phyloP scores from a whole-genome alignment of 2,329 filamentous ascomycete genomes.

The Paraconiothyrium sp. region DNA sequence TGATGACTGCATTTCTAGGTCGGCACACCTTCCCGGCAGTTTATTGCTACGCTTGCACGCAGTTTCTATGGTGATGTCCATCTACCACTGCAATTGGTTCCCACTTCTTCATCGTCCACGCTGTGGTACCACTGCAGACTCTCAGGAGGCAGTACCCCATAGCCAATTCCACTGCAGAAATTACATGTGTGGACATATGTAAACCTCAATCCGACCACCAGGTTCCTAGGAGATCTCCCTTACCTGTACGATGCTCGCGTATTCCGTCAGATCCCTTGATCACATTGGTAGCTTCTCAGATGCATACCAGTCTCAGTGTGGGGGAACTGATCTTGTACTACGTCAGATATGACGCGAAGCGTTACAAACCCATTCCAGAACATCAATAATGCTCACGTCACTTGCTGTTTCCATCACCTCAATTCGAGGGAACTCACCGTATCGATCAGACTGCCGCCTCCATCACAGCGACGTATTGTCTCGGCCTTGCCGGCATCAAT shows the following conservation, averaged over 20 bases:
- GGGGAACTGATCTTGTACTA: constrained; percentile 2
- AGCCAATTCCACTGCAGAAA: not conserved
- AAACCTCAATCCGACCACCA: constrained; percentile 6
- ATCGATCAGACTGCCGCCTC: not conserved
- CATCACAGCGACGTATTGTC: not conserved
- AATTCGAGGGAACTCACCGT: not conserved
- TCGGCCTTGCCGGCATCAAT: not conserved
- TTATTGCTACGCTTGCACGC: not conserved
- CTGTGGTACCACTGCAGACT: not conserved
- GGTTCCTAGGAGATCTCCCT: constrained; percentile 6
- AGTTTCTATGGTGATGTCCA: not conserved
- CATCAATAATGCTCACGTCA: not conserved
- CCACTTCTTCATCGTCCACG: not conserved
- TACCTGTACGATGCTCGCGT: not conserved
- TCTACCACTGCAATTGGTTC: not conserved
- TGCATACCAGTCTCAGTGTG: constrained; percentile 12
- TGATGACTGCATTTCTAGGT: not conserved
- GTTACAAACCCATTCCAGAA: constrained; percentile 10
- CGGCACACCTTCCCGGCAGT: not conserved
- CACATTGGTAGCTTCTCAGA: not conserved
- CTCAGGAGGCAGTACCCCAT: not conserved
- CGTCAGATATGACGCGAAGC: not conserved
- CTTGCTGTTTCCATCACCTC: not conserved
- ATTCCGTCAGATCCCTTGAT: not conserved
- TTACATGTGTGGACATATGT: constrained; percentile 1